Percentiles rank a stretch among this genome's conserved stretches.
Evolutionary conservation across 2,329 filamentous ascomycete genomes (phyloP).

Genomic region (Botrytis deweyae): DNA sequence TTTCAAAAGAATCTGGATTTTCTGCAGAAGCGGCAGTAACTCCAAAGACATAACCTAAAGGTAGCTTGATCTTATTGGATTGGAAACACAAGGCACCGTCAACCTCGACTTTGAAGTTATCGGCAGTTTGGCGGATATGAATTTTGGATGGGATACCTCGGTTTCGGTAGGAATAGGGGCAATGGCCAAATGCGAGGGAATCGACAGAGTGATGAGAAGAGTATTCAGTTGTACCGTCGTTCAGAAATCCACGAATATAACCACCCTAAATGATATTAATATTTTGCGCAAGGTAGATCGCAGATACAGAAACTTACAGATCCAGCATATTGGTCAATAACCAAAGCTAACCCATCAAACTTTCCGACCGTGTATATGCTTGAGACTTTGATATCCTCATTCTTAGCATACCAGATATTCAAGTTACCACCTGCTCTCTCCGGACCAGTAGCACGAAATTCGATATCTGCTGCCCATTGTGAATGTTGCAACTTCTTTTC

Average conservation of each 20-base stretch:
- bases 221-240: constrained; percentile 83
- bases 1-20: constrained; percentile 89
- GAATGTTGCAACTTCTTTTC: constrained; percentile 59
- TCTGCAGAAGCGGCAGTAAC: constrained; percentile 86
- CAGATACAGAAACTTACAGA: constrained; percentile 42
- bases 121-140: constrained; percentile 66
- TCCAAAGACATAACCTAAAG: constrained; percentile 79
- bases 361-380: constrained; percentile 81
- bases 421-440: constrained; percentile 86
- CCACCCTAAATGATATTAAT: constrained; percentile 53
- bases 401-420: constrained; percentile 85
- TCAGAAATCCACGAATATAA: constrained; percentile 87
- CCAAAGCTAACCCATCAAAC: constrained; percentile 88
- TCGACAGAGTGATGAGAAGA: constrained; percentile 74
- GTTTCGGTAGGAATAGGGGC: constrained; percentile 87
- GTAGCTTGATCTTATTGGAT: constrained; percentile 74
- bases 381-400: constrained; percentile 66
- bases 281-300: background rate
- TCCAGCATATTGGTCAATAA: constrained; percentile 81
- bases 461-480: constrained; percentile 80
- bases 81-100: constrained; percentile 83
- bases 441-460: constrained; percentile 83
- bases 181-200: constrained; percentile 88
- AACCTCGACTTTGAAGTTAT: constrained; percentile 72
- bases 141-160: constrained; percentile 79